These are phyloP conservation scores for Wallacemonas sp. DNA, from an alignment of 208 protist genomes.

Conservation along the genomic window DNA sequence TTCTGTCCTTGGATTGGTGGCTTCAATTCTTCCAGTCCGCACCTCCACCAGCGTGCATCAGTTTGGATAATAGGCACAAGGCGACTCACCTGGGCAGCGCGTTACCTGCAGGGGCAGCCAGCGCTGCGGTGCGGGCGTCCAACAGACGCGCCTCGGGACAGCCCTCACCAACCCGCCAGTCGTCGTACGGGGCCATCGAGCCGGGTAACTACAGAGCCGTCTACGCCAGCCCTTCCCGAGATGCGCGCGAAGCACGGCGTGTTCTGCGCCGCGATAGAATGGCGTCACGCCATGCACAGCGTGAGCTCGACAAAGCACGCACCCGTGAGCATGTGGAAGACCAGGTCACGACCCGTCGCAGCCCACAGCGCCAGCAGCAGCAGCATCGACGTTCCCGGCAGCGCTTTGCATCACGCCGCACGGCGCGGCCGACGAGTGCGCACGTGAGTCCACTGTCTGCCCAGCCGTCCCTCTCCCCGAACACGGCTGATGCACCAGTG, in stretches of 20 bases:
- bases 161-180: too few species aligned
- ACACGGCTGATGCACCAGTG: not conserved
- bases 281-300: not conserved
- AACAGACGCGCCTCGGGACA: not conserved
- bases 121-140: not conserved
- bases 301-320: not conserved
- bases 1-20: slow-evolving; percentile 14
- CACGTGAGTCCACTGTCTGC: too few species aligned
- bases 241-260: not conserved
- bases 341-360: not conserved
- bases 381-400: not conserved
- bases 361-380: not conserved
- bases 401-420: not conserved
- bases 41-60: not conserved
- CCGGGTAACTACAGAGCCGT: not conserved
- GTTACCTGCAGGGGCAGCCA: not conserved
- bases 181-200: too few species aligned
- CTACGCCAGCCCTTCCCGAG: not conserved
- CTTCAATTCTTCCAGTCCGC: not conserved
- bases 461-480: too few species aligned
- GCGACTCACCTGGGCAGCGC: not conserved
- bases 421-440: not conserved
- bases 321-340: not conserved
- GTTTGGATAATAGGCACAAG: not conserved
- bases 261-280: not conserved